phyloP scores from a whole-genome alignment of 768 basidiomycete genomes.

The Rhizopogon salebrosus region DNA sequence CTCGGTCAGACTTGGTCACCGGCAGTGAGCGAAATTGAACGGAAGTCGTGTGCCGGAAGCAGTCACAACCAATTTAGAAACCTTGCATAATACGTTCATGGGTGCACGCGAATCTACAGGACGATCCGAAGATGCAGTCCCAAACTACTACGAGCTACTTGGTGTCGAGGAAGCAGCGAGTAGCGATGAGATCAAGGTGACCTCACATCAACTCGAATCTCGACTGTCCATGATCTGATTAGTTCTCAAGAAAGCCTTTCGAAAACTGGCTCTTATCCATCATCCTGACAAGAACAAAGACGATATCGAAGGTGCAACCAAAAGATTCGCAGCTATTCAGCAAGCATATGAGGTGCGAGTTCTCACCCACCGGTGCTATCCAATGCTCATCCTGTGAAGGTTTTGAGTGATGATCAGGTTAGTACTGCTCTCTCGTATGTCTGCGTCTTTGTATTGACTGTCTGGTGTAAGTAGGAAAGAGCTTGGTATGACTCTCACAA shows the following conservation, averaged over 20 bases:
- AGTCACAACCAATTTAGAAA: too few relatives aligned
- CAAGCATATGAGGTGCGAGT: slow-evolving; percentile 87
- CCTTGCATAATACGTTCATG: slow-evolving; percentile 47
- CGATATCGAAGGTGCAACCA: slow-evolving; percentile 80
- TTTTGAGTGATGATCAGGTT: slow-evolving; percentile 93
- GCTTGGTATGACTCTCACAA: slow-evolving; percentile 98
- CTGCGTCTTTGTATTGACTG: background rate
- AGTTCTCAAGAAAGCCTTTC: slow-evolving; percentile 65
- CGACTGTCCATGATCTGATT: slow-evolving; percentile 4
- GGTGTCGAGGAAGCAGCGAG: slow-evolving; percentile 80
- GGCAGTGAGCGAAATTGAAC: background rate
- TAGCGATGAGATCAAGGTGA: slow-evolving; percentile 84
- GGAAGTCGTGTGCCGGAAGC: background rate
- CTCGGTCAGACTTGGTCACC: background rate
- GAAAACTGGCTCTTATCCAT: slow-evolving; percentile 77
- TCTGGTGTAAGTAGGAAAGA: slow-evolving; percentile 67
- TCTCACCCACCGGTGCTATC: background rate
- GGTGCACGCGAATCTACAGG: slow-evolving; percentile 64
- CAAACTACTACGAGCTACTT: slow-evolving; percentile 81
- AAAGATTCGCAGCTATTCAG: slow-evolving; percentile 82
- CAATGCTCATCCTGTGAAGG: slow-evolving; percentile 35
- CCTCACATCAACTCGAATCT: background rate
- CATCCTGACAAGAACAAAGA: slow-evolving; percentile 87
- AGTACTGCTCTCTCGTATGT: slow-evolving; percentile 18
- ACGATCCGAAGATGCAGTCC: slow-evolving; percentile 24